Evolutionary conservation across 768 basidiomycete species (phyloP), one percentile per base, ranked within the genome.

Genomic region (Thelephora aurantiotincta): DNA sequence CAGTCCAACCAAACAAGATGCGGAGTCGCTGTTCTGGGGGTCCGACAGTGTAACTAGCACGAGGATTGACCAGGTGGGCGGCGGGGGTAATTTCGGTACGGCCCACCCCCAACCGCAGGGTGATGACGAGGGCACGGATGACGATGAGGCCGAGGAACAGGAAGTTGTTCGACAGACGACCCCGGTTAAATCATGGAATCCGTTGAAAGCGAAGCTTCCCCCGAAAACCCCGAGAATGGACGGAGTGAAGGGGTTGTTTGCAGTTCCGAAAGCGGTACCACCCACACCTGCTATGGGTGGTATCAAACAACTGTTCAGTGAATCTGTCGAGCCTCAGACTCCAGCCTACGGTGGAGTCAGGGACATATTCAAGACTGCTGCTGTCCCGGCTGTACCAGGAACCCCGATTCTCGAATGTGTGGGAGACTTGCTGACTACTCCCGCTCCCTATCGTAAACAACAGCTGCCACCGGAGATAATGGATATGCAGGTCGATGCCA

Each of bases 331-430:
- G 36, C 51, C 43, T 47, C 51, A 58, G 42, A 68, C 67, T 7
- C 66, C 69, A 46, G 51, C 51, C 43, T 54, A 66, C 55, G 58
- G 61, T 26, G 68, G 66, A 11, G 50, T 67, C 33, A 52, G 57
- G 26, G 59, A 55, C 36, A 54, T 68, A 56, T 66, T 60, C 38
- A 41, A 41, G 22, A 22, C 38, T 41, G 14, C 26, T 14, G 38
- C 14, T 41, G 7, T 14, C 14, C 38, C 18, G 16, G 38, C 11
- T 16, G 38, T 16, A 14, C 16, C 18, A 14, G 38, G 38, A 14
- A 41, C 57, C 6, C 59, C 58, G 1, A 46, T 50, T 12, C 56
- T 59, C 41, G 58, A 64, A 45, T 62, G 54, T 20, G 52, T 63
- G 1, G 58, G 49, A 2, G 58, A 62, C 51, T 60, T 64, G 60